Base-by-base conservation (phyloP, 768 basidiomycete species). In the Boletus huronensis region DNA sequence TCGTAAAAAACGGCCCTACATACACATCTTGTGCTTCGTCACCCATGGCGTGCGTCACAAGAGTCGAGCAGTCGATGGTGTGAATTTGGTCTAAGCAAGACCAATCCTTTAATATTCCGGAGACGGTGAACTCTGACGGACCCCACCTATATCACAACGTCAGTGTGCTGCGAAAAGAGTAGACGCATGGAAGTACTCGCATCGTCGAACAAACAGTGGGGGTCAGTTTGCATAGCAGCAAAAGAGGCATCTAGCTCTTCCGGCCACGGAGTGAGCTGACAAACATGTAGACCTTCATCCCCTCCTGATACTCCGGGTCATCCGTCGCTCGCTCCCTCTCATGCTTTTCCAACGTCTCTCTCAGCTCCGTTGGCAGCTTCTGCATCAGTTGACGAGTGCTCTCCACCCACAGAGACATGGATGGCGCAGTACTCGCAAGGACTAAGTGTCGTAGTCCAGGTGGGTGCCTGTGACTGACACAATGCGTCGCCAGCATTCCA, bases 401-500 rank as follows among this genome's bases (percentile, higher is more conserved):
- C 34, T 60, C 39, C 3, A 50, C 59, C 59, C 62, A 68, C 19
- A 75, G 50, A 2, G 62, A 44, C 50, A 70, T 62, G 9, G 72
- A 73, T 9, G 72, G 68, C 0, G 71, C 68, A 0, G 70, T 62
- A 28, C 71, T 74, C 6, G 67, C 63, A 17, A 76, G 58, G 26
- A 75, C 65, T 1, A 76, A 57, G 9, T 64, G 72, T 42, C 66
- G 71, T 11, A 81, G 54, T 0, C 77, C 77, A 0, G 48, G 21
- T 3, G 79, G 79, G n/a, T 75, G 69, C 11, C 69, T 67, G 16
- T 67, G 59, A 32, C 72, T 65, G 7, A 60, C 77, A 46, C 75
- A 79, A 35, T 77, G 72, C 6, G 69, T 57, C 0, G 70, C 80
- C 9, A 84, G 70, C 68, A 81, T 81, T 1, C 77, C 81, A 13